A percentile compares a stretch with the other conserved stretches of the same genome.
These are phyloP conservation scores for Bryoglossum gracile DNA, from an alignment of 495 filamentous ascomycete species.

Conservation along the genomic window DNA sequence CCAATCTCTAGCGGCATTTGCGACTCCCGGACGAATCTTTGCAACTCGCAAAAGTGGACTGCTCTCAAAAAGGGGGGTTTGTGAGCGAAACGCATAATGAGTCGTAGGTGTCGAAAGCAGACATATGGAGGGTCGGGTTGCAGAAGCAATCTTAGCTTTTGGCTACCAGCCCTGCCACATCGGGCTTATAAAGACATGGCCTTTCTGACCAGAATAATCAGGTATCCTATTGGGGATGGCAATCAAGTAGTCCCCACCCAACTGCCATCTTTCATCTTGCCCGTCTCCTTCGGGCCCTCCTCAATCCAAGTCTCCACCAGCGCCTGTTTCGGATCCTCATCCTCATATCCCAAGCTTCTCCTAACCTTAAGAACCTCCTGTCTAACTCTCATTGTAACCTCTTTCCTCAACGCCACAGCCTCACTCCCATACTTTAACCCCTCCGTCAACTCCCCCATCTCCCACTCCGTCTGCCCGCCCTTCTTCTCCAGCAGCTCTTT, in stretches of 20 bases:
- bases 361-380: slow-evolving; percentile 74
- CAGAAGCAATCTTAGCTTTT: no score
- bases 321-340: slow-evolving; percentile 57
- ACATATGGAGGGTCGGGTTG: no score
- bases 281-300: slow-evolving; percentile 18
- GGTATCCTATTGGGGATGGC: no score
- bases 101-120: no score
- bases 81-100: no score
- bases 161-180: no score
- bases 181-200: no score
- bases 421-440: slow-evolving; percentile 64
- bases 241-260: slow-evolving; percentile 23
- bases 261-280: slow-evolving; percentile 23
- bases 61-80: no score
- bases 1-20: no score
- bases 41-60: no score
- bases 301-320: slow-evolving; percentile 42
- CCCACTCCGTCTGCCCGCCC: slow-evolving; percentile 20
- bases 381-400: slow-evolving; percentile 71
- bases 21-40: no score
- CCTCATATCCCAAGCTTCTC: slow-evolving; percentile 57
- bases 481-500: slow-evolving; percentile 19
- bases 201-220: no score
- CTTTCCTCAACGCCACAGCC: slow-evolving; percentile 70
- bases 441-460: slow-evolving; percentile 57